Conservation (phyloP, 768 basidiomycete species). For the Amylocystis lapponica region DNA sequence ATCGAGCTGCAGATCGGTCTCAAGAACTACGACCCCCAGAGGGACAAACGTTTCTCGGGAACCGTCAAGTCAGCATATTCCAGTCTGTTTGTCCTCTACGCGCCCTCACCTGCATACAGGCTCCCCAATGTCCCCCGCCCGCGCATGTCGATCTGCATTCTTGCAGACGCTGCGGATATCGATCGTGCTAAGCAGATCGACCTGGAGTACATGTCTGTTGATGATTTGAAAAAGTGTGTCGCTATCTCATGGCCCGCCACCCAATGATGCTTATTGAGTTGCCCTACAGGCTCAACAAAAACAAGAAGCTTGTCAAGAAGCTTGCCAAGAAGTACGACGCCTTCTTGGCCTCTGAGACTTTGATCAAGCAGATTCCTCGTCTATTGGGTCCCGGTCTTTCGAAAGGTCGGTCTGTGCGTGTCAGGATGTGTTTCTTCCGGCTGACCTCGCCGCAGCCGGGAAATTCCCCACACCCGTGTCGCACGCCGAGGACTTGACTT, state of each 20-base stretch:
- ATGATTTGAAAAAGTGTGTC: constrained; percentile 95
- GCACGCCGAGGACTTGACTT: constrained; percentile 81
- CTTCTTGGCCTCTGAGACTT: constrained; percentile 93
- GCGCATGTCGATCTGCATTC: constrained; percentile 99
- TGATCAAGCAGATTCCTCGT: constrained; percentile 99
- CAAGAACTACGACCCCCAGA: constrained; percentile 99
- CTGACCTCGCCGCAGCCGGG: constrained; percentile 55
- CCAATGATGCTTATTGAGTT: not conserved
- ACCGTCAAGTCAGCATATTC: constrained; percentile 83
- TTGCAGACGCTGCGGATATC: constrained; percentile 98
- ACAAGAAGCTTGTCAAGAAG: constrained; percentile 99
- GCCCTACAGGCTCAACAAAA: constrained; percentile 84
- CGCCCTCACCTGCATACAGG: constrained; percentile 34
- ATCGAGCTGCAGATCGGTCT: constrained; percentile 95
- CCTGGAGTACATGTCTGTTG: constrained; percentile 98
- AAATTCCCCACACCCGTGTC: constrained; percentile 99
- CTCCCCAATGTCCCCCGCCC: constrained; percentile 96
- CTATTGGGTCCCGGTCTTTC: constrained; percentile 98
- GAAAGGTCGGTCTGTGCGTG: constrained; percentile 58
- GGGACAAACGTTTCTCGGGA: constrained; percentile 99
- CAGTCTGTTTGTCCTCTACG: not conserved
- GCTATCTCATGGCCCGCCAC: not conserved
- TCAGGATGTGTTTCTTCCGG: not conserved
- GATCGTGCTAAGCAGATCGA: constrained; percentile 98
- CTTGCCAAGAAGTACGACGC: constrained; percentile 99